phyloP scores from a whole-genome alignment of 306 rosid species.

The Medicago ruthenica region DNA sequence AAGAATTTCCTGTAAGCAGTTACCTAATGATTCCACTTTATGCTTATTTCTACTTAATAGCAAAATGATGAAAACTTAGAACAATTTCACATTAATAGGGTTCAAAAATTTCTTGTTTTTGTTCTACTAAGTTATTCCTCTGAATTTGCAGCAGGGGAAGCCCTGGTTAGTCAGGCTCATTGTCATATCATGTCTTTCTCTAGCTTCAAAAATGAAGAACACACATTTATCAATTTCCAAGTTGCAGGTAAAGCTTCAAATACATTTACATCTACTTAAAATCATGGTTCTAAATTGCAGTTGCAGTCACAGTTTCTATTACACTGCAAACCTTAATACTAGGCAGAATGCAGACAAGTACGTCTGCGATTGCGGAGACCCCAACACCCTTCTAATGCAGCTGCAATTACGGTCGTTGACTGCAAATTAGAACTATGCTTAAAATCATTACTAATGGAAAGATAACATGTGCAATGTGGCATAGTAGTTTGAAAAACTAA shows the following conservation, averaged over 20 bases:
- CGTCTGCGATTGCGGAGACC: background rate
- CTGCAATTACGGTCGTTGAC: too few relatives aligned
- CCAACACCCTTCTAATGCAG: background rate
- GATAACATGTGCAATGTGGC: background rate
- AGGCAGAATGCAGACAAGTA: background rate
- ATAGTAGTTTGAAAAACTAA: background rate
- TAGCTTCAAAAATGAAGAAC: conserved; percentile 76
- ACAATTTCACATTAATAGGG: too few relatives aligned
- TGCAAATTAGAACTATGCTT: background rate
- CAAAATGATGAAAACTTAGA: too few relatives aligned
- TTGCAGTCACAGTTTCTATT: background rate
- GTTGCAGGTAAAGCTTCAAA: conserved; percentile 53
- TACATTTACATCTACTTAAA: background rate
- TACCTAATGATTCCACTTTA: too few relatives aligned
- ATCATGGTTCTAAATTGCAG: background rate
- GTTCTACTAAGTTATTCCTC: background rate
- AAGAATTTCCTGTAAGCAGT: conserved; percentile 58
- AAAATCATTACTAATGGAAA: too few relatives aligned
- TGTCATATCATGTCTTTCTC: conserved; percentile 61
- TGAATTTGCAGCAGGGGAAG: conserved; percentile 56
- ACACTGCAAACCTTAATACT: background rate
- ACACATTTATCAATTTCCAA: conserved; percentile 48
- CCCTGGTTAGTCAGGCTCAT: conserved; percentile 65
- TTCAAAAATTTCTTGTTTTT: background rate
- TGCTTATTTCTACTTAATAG: too few relatives aligned